A percentile compares a stretch with the other conserved stretches of the same genome.
phyloP scores from a whole-genome alignment of 2,329 filamentous ascomycete genomes.

The Colletotrichum scovillei region DNA sequence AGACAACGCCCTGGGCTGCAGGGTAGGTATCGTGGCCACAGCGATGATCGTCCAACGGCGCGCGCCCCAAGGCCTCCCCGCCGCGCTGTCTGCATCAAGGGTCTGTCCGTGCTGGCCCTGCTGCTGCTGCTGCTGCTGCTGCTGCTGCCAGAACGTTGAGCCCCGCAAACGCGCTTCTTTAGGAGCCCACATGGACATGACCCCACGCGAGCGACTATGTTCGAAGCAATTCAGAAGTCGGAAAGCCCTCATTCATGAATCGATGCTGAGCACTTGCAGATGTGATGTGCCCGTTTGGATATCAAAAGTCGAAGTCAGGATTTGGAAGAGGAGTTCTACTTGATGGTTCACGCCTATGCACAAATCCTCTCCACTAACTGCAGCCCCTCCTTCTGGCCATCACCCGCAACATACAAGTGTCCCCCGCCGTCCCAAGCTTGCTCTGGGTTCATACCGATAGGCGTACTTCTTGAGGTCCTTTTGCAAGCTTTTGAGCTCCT shows the following conservation, averaged over 20 bases:
- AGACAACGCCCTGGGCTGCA: background rate
- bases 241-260: background rate
- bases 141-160: background rate
- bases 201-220: background rate
- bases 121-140: no score
- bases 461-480: background rate
- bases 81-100: background rate
- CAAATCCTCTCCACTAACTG: background rate
- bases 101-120: background rate
- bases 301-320: background rate
- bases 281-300: background rate
- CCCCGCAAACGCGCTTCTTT: background rate
- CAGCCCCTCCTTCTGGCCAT: background rate
- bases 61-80: background rate
- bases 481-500: background rate
- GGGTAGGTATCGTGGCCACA: background rate
- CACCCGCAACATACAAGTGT: background rate
- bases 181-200: background rate
- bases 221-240: background rate
- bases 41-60: background rate
- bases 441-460: background rate
- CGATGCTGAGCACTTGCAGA: background rate
- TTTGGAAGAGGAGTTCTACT: background rate
- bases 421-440: background rate
- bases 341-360: background rate